phyloP scores from a whole-genome alignment of 805 yeast species.

The Schwanniomyces pseudopolymorphus region DNA sequence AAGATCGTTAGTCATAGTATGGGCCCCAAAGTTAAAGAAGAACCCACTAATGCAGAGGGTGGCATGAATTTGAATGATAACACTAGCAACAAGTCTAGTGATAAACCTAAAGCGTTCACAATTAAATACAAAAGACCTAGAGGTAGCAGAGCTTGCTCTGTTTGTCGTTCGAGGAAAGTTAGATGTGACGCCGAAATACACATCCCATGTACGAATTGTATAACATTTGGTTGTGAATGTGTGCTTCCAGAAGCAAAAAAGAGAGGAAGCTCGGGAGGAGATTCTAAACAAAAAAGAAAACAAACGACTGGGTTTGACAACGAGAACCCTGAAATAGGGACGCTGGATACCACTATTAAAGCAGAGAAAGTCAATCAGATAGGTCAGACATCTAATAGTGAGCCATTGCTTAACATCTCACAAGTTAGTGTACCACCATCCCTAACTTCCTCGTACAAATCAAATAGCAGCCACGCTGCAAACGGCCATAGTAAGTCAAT shows the following conservation, averaged over 20 bases:
- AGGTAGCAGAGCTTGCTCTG: conserved; percentile 70
- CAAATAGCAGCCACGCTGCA: conserved; percentile 32
- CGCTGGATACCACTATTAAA: neutral
- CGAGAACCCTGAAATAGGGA: neutral
- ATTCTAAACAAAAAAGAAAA: conserved; percentile 15
- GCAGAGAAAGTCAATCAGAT: conserved; percentile 4
- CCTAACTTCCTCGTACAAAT: conserved; percentile 39
- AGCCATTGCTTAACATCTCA: conserved; percentile 42
- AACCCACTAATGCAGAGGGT: conserved; percentile 3
- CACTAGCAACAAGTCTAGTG: conserved; percentile 6
- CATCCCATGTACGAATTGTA: conserved; percentile 56
- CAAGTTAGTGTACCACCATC: conserved; percentile 44
- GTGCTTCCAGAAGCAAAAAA: conserved; percentile 60
- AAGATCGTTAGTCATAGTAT: conserved; percentile 4
- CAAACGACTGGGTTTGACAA: neutral
- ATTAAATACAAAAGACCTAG: conserved; percentile 54
- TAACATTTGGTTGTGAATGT: conserved; percentile 72
- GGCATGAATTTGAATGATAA: neutral
- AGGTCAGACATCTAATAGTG: conserved; percentile 14
- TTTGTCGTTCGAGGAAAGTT: conserved; percentile 79
- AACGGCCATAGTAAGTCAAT: conserved; percentile 25
- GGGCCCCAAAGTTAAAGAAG: conserved; percentile 16
- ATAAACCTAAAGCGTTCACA: conserved; percentile 44
- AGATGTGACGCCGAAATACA: conserved; percentile 68
- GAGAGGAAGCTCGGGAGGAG: conserved; percentile 28